These are phyloP conservation scores for Coniochaeta pulveracea DNA, from an alignment of 2,329 filamentous ascomycete species.

Conservation along the genomic window DNA sequence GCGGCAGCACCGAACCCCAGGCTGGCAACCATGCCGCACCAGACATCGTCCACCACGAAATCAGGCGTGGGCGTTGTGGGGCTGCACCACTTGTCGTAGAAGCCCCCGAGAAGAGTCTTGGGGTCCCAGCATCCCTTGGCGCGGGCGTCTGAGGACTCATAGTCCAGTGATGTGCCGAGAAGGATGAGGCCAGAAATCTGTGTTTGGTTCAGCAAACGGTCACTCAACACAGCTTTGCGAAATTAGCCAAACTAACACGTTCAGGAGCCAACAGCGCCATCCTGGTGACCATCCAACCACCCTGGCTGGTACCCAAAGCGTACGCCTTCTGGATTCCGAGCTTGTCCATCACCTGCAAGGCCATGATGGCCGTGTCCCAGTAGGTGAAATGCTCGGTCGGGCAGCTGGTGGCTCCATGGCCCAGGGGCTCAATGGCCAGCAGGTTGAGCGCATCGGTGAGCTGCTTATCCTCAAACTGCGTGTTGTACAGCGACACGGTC, in stretches of 20 bases:
- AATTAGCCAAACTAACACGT: conserved; percentile 22
- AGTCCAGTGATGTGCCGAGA: conserved; percentile 41
- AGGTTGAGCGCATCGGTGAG: conserved; percentile 33
- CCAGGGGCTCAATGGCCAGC: conserved; percentile 39
- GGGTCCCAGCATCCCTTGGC: conserved; percentile 38
- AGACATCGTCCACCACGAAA: conserved; percentile 34
- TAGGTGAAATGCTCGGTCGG: conserved; percentile 38
- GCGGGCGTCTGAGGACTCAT: conserved; percentile 33
- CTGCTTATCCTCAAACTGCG: conserved; percentile 27
- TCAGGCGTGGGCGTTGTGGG: conserved; percentile 25
- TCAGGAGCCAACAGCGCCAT: conserved; percentile 38
- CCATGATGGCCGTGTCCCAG: conserved; percentile 43
- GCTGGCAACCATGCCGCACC: conserved; percentile 30
- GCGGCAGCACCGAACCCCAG: conserved; percentile 33
- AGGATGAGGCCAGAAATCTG: conserved; percentile 35
- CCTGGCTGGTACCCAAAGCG: conserved; percentile 38
- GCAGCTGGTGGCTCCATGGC: conserved; percentile 34
- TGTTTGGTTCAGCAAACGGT: too few relatives aligned
- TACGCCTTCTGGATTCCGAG: conserved; percentile 35
- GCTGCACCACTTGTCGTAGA: conserved; percentile 29
- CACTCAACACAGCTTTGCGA: too few relatives aligned
- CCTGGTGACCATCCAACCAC: conserved; percentile 36
- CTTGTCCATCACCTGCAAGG: conserved; percentile 41
- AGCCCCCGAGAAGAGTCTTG: conserved; percentile 25
- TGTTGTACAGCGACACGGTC: conserved; percentile 31